Evolutionary conservation across 768 basidiomycete genomes (phyloP), one percentile per base, ranked within the genome.

Genomic region (Coprinopsis sp.): DNA sequence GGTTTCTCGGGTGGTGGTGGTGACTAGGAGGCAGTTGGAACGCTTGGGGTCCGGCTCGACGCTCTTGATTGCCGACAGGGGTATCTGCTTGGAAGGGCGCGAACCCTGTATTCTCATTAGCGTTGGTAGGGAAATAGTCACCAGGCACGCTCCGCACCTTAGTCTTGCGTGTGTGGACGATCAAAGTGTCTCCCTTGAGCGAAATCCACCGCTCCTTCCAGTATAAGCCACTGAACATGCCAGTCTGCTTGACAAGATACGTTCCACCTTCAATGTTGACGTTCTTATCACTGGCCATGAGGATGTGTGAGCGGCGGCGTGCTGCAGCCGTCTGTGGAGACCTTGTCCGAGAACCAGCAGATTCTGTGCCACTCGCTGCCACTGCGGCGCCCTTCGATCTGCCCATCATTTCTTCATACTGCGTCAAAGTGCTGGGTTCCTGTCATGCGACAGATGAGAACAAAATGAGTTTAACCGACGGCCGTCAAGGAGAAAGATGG

Each of bases 121-220:
- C 33, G 33, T 22, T 27, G 31, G 25, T 21, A 28, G 34, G 38
- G 43, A 18, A 19, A 28, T 31, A 45, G 33, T 16, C 29, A 34
- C 12, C 24, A 38, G 14, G 33, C 11, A 5, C 22, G 21, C 28
- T 13, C 59, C 85, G 56, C 56, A 88, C 90, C 75, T 90, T 86
- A 51, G 76, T 81, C 70, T 84, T 86, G 56, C 55, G 46, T 16
- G 54, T 55, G 54, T 86, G 83, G 55, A 92, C 77, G 33, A 75
- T 73, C 27, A 93, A 63, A 23, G 77, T 69, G 48, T 78, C 71
- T 25, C 81, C 82, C 49, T 77, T 79, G 50, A 93, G 67, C 6
- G 87, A 75, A 36, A 91, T 64, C 82, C 83, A 91, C 53, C 83
- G 79, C 59, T 82, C 79, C 56, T 78, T 74, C 79, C 88, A 91